phyloP scores from a whole-genome alignment of 495 filamentous ascomycete species.

The Tuber umbilicatum region DNA sequence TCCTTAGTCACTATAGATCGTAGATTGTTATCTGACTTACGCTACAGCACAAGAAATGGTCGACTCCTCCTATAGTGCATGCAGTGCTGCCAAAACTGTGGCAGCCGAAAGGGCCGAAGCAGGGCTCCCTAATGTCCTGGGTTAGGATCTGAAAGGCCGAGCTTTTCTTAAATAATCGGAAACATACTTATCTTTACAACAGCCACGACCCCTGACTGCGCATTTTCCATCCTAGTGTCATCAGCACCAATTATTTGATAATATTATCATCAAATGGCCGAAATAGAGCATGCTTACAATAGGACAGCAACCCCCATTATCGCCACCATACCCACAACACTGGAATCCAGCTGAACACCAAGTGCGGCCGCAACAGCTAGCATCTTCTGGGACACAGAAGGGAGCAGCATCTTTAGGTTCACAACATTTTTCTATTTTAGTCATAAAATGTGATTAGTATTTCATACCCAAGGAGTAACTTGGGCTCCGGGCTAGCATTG shows the following conservation, averaged over 20 bases:
- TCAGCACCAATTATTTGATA: neutral
- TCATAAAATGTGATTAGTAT: neutral
- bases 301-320: constrained; percentile 21
- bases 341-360: constrained; percentile 17
- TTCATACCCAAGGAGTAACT: neutral
- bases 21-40: neutral
- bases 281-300: neutral
- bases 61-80: constrained; percentile 13
- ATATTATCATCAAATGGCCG: neutral
- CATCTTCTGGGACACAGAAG: constrained; percentile 19
- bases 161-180: neutral
- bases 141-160: neutral
- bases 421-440: constrained; percentile 20
- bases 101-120: constrained; percentile 17
- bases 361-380: constrained; percentile 21
- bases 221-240: constrained; percentile 14
- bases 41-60: neutral
- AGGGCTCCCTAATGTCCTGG: constrained; percentile 8
- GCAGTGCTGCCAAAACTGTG: constrained; percentile 22
- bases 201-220: constrained; percentile 10
- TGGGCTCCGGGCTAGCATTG: neutral
- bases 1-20: constrained; percentile 9
- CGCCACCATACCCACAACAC: constrained; percentile 17
- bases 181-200: constrained; percentile 22
- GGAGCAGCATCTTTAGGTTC: constrained; percentile 6